Percentiles rank a stretch among this genome's conserved stretches.
These are phyloP conservation scores for Elsinoe fawcettii DNA, from an alignment of 2,329 filamentous ascomycete genomes.

Conservation along the genomic window DNA sequence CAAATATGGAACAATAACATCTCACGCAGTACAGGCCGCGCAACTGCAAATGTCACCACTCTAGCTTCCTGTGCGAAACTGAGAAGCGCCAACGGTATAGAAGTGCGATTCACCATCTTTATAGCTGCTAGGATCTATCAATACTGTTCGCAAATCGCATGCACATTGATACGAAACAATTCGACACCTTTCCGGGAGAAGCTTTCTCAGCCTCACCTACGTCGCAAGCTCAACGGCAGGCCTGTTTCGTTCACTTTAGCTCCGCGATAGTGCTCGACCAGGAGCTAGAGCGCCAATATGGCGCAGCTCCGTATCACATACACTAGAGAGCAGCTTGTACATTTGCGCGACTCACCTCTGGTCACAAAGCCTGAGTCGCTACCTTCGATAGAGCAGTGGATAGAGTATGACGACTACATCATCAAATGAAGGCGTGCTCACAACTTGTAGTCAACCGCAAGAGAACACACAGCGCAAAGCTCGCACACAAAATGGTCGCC, in stretches of 20 bases:
- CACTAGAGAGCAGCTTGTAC: slow-evolving; percentile 65
- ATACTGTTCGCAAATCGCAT: no score
- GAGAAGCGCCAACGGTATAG: neutral
- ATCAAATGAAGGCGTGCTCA: slow-evolving; percentile 3
- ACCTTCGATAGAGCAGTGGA: slow-evolving; percentile 87
- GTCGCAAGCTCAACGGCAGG: neutral
- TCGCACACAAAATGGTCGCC: slow-evolving; percentile 16
- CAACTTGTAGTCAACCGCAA: slow-evolving; percentile 16
- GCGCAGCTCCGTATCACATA: slow-evolving; percentile 50
- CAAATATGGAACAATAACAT: neutral
- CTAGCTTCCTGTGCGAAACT: neutral
- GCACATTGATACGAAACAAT: no score
- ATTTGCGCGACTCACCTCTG: slow-evolving; percentile 72
- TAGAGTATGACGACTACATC: slow-evolving; percentile 58
- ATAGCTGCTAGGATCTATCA: no score
- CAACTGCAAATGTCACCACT: neutral
- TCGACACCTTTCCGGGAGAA: neutral
- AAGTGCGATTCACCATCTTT: neutral
- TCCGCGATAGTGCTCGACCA: neutral
- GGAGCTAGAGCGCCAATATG: slow-evolving; percentile 20
- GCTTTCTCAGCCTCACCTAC: neutral
- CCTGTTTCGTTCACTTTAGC: neutral
- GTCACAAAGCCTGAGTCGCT: slow-evolving; percentile 71
- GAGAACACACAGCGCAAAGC: slow-evolving; percentile 18
- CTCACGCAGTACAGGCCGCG: neutral